Percentiles rank a stretch among this genome's conserved stretches.
Evolutionary conservation across 2,329 filamentous ascomycete species (phyloP).

Genomic region (Penicillium janthinellum): DNA sequence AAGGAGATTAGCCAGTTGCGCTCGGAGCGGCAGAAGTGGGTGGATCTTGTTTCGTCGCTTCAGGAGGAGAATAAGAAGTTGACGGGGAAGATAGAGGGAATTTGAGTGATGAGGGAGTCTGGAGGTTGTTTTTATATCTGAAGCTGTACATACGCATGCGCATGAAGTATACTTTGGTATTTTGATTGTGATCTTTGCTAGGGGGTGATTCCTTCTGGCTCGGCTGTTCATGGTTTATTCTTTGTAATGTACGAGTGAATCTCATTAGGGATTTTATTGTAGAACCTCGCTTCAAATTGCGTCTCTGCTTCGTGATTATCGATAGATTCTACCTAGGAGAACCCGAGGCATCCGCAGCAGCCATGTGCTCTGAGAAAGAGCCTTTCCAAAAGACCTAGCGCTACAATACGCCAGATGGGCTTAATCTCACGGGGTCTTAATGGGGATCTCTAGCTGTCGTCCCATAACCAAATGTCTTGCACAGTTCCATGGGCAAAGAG

Average conservation of each 20-base stretch:
- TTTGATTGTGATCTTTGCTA: not conserved
- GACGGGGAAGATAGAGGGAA: constrained; percentile 32
- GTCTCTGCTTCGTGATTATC: not conserved
- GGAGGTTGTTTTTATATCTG: not conserved
- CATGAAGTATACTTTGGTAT: not conserved
- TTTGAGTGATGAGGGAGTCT: constrained; percentile 1
- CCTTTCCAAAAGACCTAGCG: not conserved
- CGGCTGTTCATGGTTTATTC: not conserved
- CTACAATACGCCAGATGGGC: not conserved
- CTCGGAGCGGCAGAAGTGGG: constrained; percentile 53
- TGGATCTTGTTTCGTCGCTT: constrained; percentile 55
- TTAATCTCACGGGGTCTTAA: not conserved
- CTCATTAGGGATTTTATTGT: not conserved
- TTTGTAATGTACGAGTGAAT: not conserved
- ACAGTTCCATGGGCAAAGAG: too few relatives aligned
- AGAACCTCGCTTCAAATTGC: not conserved
- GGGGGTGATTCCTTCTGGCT: not conserved
- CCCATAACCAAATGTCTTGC: not conserved
- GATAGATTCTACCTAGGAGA: not conserved
- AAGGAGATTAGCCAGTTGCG: constrained; percentile 53
- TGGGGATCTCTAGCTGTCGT: not conserved
- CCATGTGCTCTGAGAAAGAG: not conserved
- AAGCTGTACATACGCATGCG: constrained; percentile 2
- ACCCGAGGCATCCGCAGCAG: not conserved
- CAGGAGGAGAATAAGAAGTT: constrained; percentile 61